These are phyloP conservation scores for Zygoascus bituminiphila DNA, from an alignment of 805 yeast genomes.

Conservation along the genomic window DNA sequence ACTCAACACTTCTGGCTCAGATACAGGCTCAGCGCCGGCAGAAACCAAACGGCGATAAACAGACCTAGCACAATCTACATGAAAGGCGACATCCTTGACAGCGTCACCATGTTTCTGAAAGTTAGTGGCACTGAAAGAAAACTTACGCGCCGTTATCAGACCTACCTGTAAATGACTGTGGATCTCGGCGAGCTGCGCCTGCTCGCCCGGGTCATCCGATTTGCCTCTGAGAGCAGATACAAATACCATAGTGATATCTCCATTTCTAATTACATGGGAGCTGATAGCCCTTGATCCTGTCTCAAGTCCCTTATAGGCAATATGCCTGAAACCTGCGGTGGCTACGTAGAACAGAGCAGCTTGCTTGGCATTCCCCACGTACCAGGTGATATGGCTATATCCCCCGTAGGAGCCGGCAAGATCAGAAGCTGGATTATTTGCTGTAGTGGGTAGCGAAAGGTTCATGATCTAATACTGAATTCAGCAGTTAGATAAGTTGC, in stretches of 20 bases:
- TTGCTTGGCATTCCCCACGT: constrained; percentile 64
- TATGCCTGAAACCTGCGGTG: constrained; percentile 52
- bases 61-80: constrained; percentile 43
- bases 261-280: constrained; percentile 55
- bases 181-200: constrained; percentile 30
- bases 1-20: constrained; percentile 20
- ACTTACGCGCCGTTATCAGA: too few relatives aligned
- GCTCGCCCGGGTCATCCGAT: constrained; percentile 23
- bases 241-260: constrained; percentile 43
- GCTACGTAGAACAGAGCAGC: constrained; percentile 47
- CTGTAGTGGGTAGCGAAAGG: too few relatives aligned
- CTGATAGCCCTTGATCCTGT: constrained; percentile 50
- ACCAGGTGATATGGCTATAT: constrained; percentile 64
- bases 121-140: neutral
- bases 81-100: constrained; percentile 66
- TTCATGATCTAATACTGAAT: too few relatives aligned
- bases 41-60: constrained; percentile 40
- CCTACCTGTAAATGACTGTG: constrained; percentile 35
- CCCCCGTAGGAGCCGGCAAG: constrained; percentile 22
- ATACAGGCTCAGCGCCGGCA: constrained; percentile 43
- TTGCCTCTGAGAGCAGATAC: constrained; percentile 31
- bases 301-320: constrained; percentile 62
- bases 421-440: too few relatives aligned
- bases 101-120: constrained; percentile 61
- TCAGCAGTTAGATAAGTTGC: too few relatives aligned